Percentiles rank a stretch among this genome's conserved stretches.
Evolutionary conservation across 306 rosid species (phyloP).

Genomic region (Ormosia semicastrata): DNA sequence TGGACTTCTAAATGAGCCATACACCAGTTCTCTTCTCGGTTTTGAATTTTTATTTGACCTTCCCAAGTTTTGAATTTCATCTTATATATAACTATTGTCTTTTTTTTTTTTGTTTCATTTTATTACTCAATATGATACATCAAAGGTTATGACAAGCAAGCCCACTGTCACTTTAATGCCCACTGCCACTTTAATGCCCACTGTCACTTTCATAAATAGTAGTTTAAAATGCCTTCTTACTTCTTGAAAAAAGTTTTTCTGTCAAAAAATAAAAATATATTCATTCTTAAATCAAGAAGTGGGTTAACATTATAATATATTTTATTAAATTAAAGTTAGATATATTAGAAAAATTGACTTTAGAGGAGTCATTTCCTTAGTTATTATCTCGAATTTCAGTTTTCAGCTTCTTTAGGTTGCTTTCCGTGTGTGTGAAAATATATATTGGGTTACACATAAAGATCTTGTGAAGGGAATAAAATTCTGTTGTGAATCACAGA

Average conservation of each 20-base stretch:
- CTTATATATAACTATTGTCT: background rate
- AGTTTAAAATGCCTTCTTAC: background rate
- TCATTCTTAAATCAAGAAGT: no score
- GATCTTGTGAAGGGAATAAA: background rate
- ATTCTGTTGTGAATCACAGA: background rate
- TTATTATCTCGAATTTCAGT: background rate
- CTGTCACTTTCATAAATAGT: no score
- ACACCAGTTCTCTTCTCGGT: background rate
- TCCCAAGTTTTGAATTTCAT: background rate
- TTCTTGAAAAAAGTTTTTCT: no score
- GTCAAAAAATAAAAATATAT: no score
- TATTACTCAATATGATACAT: background rate
- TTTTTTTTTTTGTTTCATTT: no score
- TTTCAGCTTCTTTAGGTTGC: background rate
- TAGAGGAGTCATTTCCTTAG: background rate
- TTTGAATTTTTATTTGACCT: background rate
- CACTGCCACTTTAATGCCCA: no score
- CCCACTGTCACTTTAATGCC: no score
- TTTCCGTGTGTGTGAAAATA: background rate
- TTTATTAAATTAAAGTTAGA: no score
- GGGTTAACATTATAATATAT: no score
- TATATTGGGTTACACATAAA: background rate
- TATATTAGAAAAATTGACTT: no score
- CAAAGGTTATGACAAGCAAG: no score
- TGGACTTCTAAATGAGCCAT: constrained; percentile 37